phyloP scores from a whole-genome alignment of 2,329 filamentous ascomycete species.

The Talaromyces sp. region DNA sequence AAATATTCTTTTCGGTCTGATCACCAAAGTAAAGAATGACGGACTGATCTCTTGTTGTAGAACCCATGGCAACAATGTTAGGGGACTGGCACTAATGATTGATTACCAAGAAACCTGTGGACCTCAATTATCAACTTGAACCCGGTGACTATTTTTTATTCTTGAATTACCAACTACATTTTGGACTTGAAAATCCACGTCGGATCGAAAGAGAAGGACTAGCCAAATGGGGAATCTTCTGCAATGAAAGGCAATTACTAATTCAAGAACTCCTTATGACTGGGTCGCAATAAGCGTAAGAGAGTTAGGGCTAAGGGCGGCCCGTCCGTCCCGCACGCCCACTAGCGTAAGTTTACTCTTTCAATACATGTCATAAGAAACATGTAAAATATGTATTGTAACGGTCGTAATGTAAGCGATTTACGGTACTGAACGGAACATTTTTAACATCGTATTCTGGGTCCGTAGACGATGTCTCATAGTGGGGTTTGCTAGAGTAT shows the following conservation, averaged over 20 bases:
- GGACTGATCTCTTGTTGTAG: background rate
- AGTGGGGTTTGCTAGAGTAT: background rate
- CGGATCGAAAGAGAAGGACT: background rate
- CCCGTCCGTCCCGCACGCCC: background rate
- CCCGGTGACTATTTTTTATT: background rate
- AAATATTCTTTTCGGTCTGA: slow-evolving; percentile 6
- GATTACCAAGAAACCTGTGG: background rate
- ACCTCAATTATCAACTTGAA: background rate
- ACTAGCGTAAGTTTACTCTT: background rate
- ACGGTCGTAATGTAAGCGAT: background rate
- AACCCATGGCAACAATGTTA: background rate
- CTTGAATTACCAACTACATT: background rate
- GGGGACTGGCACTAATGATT: background rate
- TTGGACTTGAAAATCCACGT: background rate
- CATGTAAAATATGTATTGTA: background rate
- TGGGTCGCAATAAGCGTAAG: background rate
- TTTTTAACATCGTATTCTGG: background rate
- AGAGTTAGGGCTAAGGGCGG: slow-evolving; percentile 1
- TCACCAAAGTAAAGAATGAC: slow-evolving; percentile 14
- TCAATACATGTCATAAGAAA: background rate
- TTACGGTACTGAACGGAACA: background rate
- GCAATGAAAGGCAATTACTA: background rate
- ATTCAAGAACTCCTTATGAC: background rate
- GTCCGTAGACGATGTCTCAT: background rate
- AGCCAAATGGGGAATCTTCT: background rate